Conservation (phyloP, 169 alveolate genomes). For the Plasmodium berghei region DNA sequence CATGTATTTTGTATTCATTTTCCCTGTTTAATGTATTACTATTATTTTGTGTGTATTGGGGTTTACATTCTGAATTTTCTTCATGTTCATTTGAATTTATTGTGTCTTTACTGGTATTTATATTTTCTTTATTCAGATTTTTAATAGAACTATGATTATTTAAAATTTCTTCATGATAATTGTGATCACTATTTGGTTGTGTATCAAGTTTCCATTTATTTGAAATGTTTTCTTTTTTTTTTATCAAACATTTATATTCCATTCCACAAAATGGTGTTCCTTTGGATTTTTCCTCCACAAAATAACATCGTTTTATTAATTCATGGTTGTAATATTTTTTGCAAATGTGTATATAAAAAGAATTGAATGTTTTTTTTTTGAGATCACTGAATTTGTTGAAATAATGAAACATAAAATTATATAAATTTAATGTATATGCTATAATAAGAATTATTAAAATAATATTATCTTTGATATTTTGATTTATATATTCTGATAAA, state of each 20-base stretch:
- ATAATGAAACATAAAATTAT: slow-evolving; percentile 65
- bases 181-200: background rate
- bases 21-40: background rate
- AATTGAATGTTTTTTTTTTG: background rate
- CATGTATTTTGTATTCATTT: background rate
- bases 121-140: background rate
- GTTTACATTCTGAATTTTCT: background rate
- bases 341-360: slow-evolving; percentile 56
- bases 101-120: background rate
- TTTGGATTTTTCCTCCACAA: background rate
- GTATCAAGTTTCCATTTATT: background rate
- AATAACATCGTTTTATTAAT: background rate
- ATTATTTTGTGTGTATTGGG: background rate
- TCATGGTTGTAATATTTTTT: slow-evolving; percentile 21
- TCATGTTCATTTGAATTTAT: background rate
- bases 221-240: background rate
- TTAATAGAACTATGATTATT: background rate
- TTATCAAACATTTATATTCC: background rate
- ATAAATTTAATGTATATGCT: slow-evolving; percentile 36
- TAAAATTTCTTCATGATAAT: background rate
- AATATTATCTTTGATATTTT: slow-evolving; percentile 35
- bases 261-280: too few relatives aligned
- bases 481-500: slow-evolving; percentile 40
- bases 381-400: slow-evolving; percentile 23
- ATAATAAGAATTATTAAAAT: slow-evolving; percentile 36